phyloP scores from a whole-genome alignment of 192 early-diverging fungal genomes.

The Entomortierella lignicola region DNA sequence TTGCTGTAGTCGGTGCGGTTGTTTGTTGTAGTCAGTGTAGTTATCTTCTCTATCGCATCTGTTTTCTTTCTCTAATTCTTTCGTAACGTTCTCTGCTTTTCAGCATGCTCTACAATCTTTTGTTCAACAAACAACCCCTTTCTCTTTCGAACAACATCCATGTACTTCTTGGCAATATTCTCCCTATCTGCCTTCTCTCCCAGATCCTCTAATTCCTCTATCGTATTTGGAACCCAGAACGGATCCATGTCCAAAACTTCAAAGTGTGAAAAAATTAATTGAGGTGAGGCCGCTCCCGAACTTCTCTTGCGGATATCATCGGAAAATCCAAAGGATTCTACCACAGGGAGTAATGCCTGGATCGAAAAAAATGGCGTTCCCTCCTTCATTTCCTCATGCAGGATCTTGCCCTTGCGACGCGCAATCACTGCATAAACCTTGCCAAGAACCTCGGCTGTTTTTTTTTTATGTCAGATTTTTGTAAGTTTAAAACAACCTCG shows the following conservation, averaged over 20 bases:
- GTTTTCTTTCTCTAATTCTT: constrained; percentile 63
- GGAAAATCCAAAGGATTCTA: constrained; percentile 99
- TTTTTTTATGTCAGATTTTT: not conserved
- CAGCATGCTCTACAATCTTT: constrained; percentile 91
- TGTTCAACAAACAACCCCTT: constrained; percentile 95
- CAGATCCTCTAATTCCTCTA: constrained; percentile 97
- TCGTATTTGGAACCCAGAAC: constrained; percentile 98
- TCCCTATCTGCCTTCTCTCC: constrained; percentile 98
- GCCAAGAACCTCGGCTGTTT: constrained; percentile 88
- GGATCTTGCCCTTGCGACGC: constrained; percentile 88
- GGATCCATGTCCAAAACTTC: constrained; percentile 94
- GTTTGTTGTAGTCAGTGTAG: too few relatives aligned
- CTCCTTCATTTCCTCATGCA: constrained; percentile 97
- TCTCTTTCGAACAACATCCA: constrained; percentile 93
- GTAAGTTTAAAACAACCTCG: too few relatives aligned
- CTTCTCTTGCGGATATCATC: constrained; percentile 98
- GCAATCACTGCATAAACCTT: constrained; percentile 96
- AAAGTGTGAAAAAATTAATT: constrained; percentile 95
- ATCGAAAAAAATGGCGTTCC: constrained; percentile 97
- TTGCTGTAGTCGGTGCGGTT: too few relatives aligned
- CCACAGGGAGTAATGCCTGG: constrained; percentile 86
- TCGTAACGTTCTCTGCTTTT: constrained; percentile 85
- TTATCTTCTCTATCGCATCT: too few relatives aligned
- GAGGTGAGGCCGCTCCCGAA: constrained; percentile 94
- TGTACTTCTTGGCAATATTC: constrained; percentile 95